These are phyloP conservation scores for Candida parachauliodes DNA, from an alignment of 805 yeast genomes.

Conservation along the genomic window DNA sequence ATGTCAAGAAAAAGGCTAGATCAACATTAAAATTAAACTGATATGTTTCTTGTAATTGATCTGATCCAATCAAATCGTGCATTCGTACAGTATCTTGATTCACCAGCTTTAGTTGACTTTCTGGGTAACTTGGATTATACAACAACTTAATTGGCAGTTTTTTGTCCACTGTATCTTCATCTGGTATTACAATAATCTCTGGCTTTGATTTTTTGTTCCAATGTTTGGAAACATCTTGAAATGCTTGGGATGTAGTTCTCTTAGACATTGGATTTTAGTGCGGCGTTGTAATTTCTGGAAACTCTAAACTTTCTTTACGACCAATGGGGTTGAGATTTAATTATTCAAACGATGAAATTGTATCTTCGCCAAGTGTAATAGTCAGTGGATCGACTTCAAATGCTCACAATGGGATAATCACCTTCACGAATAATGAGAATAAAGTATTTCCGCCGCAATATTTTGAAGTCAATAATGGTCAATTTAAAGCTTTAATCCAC, in stretches of 20 bases:
- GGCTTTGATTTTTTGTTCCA: conserved; percentile 18
- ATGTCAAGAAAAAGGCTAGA: conserved; percentile 33
- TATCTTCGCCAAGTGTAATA: conserved; percentile 37
- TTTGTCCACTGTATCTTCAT: conserved; percentile 11
- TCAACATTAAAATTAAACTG: conserved; percentile 51
- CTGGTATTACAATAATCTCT: conserved; percentile 9
- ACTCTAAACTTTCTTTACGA: background rate
- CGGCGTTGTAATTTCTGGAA: background rate
- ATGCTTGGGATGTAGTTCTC: conserved; percentile 16
- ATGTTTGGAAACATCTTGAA: conserved; percentile 21
- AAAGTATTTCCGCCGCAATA: conserved; percentile 61
- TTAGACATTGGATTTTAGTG: background rate
- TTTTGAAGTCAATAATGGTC: conserved; percentile 64
- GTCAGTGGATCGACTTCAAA: conserved; percentile 27
- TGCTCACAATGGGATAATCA: conserved; percentile 23
- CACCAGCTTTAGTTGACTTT: conserved; percentile 10
- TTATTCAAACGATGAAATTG: conserved; percentile 33
- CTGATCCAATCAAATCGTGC: conserved; percentile 26
- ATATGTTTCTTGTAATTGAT: conserved; percentile 31
- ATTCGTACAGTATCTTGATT: conserved; percentile 27
- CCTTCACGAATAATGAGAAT: conserved; percentile 30
- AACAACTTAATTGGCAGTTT: conserved; percentile 23
- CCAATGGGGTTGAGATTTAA: conserved; percentile 27
- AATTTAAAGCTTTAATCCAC: conserved; percentile 73
- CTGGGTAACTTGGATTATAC: conserved; percentile 23